Base-by-base conservation (phyloP, 768 basidiomycete genomes). In the Russula olivacea region DNA sequence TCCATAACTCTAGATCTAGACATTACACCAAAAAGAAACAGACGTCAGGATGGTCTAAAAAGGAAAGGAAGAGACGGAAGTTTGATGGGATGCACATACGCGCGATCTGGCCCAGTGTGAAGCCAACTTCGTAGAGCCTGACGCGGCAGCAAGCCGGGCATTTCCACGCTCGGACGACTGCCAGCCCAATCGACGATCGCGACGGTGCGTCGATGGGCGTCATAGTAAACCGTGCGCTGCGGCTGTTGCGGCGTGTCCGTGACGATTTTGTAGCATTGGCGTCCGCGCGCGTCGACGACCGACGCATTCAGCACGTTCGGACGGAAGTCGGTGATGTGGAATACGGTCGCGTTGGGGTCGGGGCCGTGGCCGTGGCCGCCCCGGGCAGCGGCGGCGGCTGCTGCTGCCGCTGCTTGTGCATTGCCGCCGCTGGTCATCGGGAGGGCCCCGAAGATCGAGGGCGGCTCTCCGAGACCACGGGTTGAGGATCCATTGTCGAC, bases 401-500 rank as follows among this genome's bases (percentile, higher is more conserved):
- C 55, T 1, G 41, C 51, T 9, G 55, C 55, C 1, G 67, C 34
- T 11, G 9, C 11, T 2, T 10, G 10, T 10, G 10, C 34, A 11
- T 34, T 36, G 11, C 14, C 15, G 6, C 38, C 38, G 38, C 38
- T 40, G 14, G 15, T 40, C 38, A 40, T 40, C 15, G 38, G 66
- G 40, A 68, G 67, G 40, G 67, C 67, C 8, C 67, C 67, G 43
- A 68, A 66, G 25, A 68, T 59, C 25, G 66, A 67, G 3, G 66
- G 63, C 43, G 15, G 28, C 11, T 40, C 55, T 1, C 36, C 61
- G 9, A 2, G 9, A 4, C 25, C 41, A 8, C n/a, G 23, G 59
- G 4, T 47, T 0, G 63, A 65, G 14, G 43, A 36, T n/a, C 55
- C 47, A 14, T 58, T 66, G 8, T 58, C 58, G 36, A 51, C 41